phyloP scores from a whole-genome alignment of 495 filamentous ascomycete genomes.

The Aspergillus indologenus region DNA sequence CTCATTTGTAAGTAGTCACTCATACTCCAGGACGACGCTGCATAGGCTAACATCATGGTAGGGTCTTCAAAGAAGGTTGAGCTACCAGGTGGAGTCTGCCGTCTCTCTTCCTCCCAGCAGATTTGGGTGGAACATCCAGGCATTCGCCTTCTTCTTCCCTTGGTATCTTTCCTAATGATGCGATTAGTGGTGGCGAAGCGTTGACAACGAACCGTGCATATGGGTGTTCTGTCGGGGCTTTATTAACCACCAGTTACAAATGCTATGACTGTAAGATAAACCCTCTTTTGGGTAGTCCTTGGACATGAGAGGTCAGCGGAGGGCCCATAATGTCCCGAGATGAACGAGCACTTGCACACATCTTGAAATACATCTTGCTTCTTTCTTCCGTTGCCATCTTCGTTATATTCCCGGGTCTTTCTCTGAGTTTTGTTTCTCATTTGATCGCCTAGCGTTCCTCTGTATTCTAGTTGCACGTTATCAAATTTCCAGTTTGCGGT shows the following conservation, averaged over 20 bases:
- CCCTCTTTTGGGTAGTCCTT: slow-evolving; percentile 2
- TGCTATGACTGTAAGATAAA: slow-evolving; percentile 13
- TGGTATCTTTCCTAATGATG: slow-evolving; percentile 1
- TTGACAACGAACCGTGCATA: slow-evolving; percentile 4
- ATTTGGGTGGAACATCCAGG: neutral
- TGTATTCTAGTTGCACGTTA: slow-evolving; percentile 13
- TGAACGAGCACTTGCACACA: neutral
- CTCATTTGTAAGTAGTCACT: slow-evolving; percentile 38
- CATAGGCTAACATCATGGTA: slow-evolving; percentile 24
- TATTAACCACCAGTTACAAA: neutral
- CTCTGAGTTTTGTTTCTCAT: slow-evolving; percentile 1
- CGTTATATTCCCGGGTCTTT: slow-evolving; percentile 5
- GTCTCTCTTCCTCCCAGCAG: neutral
- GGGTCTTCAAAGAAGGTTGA: slow-evolving; percentile 32
- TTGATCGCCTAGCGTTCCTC: neutral
- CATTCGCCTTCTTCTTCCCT: neutral
- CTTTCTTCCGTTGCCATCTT: slow-evolving; percentile 2
- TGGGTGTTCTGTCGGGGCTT: slow-evolving; percentile 15
- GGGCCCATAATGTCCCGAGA: neutral
- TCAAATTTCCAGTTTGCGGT: slow-evolving; percentile 5
- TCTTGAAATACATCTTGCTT: neutral
- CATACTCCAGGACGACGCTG: neutral
- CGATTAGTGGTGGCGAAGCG: neutral
- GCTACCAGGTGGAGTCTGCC: neutral
- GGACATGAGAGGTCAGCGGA: neutral